phyloP scores from a whole-genome alignment of 805 yeast genomes.

The Metschnikowia continentalis region DNA sequence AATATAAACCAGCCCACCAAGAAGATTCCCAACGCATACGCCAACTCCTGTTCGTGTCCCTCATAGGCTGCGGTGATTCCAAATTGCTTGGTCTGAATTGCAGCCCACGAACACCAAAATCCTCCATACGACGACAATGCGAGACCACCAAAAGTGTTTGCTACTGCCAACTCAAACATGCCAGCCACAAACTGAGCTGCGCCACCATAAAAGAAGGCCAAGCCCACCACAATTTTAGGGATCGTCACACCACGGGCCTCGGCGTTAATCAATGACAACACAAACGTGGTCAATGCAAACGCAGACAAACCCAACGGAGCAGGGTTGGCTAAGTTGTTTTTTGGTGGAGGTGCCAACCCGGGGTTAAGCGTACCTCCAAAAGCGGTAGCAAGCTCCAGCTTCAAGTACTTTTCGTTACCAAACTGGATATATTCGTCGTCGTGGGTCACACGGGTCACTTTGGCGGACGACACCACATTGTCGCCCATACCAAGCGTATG shows the following conservation, averaged over 20 bases:
- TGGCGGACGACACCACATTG: neutral
- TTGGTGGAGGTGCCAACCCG: conserved; percentile 46
- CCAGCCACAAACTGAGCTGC: conserved; percentile 69
- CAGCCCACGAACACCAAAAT: conserved; percentile 75
- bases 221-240: conserved; percentile 58
- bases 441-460: conserved; percentile 29
- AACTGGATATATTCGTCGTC: conserved; percentile 65
- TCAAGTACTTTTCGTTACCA: conserved; percentile 67
- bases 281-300: conserved; percentile 66
- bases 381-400: conserved; percentile 53
- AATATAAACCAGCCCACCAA: conserved; percentile 43
- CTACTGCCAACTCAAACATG: conserved; percentile 70
- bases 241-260: conserved; percentile 65
- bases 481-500: conserved; percentile 19
- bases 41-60: conserved; percentile 20
- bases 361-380: conserved; percentile 85
- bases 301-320: conserved; percentile 73
- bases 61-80: conserved; percentile 37
- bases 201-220: conserved; percentile 72
- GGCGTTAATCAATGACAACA: conserved; percentile 57
- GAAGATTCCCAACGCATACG: conserved; percentile 36
- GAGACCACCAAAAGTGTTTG: conserved; percentile 73
- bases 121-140: conserved; percentile 62
- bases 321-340: conserved; percentile 56
- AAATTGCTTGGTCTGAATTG: conserved; percentile 41